Base-by-base conservation (phyloP, 768 basidiomycete species). In the Trametes sanguinea region DNA sequence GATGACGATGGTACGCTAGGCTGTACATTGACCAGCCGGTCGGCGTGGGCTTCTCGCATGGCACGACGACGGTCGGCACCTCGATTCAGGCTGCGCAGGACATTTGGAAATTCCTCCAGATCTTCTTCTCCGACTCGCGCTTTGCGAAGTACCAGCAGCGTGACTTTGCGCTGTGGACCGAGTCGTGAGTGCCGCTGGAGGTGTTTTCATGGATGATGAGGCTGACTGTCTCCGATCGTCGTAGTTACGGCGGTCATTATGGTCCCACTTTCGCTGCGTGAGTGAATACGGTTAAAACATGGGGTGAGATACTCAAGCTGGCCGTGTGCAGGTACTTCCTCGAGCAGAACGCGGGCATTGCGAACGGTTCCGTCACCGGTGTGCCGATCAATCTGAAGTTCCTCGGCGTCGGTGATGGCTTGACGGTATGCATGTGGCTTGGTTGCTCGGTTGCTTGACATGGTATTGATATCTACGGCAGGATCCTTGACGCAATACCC, bases 1-100 rank as follows among this genome's bases (percentile, higher is more conserved):
- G 40, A 29, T 39, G 40, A 22, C 16, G 42, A 17, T 17, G 27
- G 6, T 42, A 51, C 17, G 60, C 43, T 56, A 75, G 73, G 17
- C 71, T 86, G n/a, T 86, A 79, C 71, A 84, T 87, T 58, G 86
- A 86, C 62, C 86, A 86, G 67, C 86, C 86, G 22, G 69, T 85
- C 17, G 85, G 85, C 11, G 80, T 81, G 6, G 86, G 86, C 37
- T 88, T 86, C 74, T 87, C 85, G 2, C 78, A 86, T 67, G 85
- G 85, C 5, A 76, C 74, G 14, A 66, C 75, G 39, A 74, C 70
- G 8, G 83, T 85, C 46, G 77, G 79, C 13, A 85, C 83, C 8
- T 84, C 85, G 10, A 74, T 78, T 57, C 68, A 77, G 53, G 85
- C 85, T 2, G 86, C 86, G 0, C 66, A 74, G 8, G 85, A 86